Percentiles rank a stretch among this genome's conserved stretches.
These are phyloP conservation scores for Litchi chinensis DNA, from an alignment of 345 rosid genomes.

Conservation along the genomic window DNA sequence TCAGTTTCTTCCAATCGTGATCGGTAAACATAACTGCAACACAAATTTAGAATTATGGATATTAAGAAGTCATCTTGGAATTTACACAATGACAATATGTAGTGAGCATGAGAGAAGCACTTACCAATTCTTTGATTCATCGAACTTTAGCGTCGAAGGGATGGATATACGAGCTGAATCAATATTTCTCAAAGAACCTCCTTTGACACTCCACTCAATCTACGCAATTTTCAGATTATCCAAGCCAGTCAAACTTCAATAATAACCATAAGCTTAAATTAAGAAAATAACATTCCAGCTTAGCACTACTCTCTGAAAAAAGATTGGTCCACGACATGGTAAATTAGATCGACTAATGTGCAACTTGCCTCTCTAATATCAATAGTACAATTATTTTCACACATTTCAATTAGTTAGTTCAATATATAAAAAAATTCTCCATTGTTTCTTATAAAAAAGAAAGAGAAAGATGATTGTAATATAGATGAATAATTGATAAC, in stretches of 20 bases:
- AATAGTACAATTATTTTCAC: no score
- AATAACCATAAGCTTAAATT: constrained; percentile 12
- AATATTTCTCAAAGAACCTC: constrained; percentile 83
- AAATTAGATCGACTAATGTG: background rate
- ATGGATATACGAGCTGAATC: constrained; percentile 93
- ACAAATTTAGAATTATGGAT: constrained; percentile 26
- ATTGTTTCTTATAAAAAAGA: background rate
- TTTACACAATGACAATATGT: background rate
- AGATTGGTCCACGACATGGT: background rate
- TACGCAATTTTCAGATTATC: constrained; percentile 26
- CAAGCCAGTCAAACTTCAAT: constrained; percentile 9
- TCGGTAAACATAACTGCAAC: constrained; percentile 72
- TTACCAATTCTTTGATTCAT: constrained; percentile 81
- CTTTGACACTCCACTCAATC: constrained; percentile 91
- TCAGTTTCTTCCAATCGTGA: constrained; percentile 80
- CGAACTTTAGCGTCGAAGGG: constrained; percentile 71
- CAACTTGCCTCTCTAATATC: background rate
- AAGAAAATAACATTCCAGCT: background rate
- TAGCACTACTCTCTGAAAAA: background rate
- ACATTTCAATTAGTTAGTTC: background rate
- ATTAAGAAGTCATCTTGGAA: background rate
- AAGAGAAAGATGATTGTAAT: background rate
- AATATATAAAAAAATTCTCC: background rate
- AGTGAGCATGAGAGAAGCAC: constrained; percentile 24
- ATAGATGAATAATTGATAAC: no score